Conservation (phyloP, 2,329 filamentous ascomycete species). For the Fusarium pilosicola region DNA sequence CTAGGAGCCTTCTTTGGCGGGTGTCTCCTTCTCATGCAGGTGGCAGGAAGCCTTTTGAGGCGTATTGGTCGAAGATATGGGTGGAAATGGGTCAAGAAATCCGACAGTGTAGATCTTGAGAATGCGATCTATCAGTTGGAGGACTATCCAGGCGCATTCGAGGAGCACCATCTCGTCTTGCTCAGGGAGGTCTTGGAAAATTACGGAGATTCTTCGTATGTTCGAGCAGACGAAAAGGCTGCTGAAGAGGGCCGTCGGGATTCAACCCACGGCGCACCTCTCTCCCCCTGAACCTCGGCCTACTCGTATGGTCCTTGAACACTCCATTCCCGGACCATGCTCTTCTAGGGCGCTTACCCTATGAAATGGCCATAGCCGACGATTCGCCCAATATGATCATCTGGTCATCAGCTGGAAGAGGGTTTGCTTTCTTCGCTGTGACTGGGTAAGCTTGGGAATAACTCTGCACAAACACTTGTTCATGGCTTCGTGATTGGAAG, state of each 20-base stretch:
- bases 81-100: background rate
- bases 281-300: background rate
- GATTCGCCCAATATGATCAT: background rate
- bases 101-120: background rate
- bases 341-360: background rate
- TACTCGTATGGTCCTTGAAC: background rate
- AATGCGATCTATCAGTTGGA: background rate
- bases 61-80: background rate
- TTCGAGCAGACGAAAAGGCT: background rate
- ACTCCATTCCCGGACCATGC: background rate
- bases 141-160: background rate
- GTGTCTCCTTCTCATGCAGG: background rate
- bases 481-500: background rate
- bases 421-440: background rate
- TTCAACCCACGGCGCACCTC: background rate
- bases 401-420: background rate
- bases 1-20: background rate
- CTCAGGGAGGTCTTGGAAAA: background rate
- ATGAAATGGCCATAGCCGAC: background rate
- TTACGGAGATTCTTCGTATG: background rate
- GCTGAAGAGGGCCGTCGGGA: background rate
- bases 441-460: background rate
- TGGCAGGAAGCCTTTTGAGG: background rate
- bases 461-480: background rate
- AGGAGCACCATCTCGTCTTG: background rate